Evolutionary conservation across 176 grass and related monocot species (phyloP), one percentile per base, ranked within the genome.

Genomic region (Tillandsia leiboldiana): DNA sequence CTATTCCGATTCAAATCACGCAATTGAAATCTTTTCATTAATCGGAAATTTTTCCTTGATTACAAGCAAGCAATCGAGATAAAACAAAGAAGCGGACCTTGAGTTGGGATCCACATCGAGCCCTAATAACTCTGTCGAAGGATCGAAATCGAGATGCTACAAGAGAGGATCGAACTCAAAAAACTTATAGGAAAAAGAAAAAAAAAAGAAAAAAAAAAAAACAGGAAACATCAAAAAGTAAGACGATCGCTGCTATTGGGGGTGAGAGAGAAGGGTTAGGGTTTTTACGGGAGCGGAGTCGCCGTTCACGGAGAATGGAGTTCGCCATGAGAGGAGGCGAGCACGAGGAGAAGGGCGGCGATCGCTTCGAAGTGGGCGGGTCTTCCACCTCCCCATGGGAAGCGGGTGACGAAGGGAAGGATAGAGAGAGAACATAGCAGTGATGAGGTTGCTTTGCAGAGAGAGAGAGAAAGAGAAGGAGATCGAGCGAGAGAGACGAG

Each of bases 91-190:
- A 48, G 26, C 76, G 12, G 68, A 91, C 88, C 63, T 87, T 58
- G 72, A 72, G 11, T 57, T 67, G 29, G 70, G 47, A 63, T 66
- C 69, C 33, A 81, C 49, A 51, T 88, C 84, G 53, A 82, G 72
- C 22, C 80, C 83, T 10, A 84, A 70, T 18, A 86, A 68, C 63
- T 96, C 78, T 8, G 69, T 58, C 50, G 80, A 83, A 18, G 83
- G 71, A 80, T 88, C 75, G 70, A 80, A 84, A 11, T 80, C 80
- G 65, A 80, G 49, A 85, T 96, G 85, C 79, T 24, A 48, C 12
- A 61, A n/a, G 77, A 74, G 53, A 78, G 18, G 72, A 78, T 23
- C 23, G 57, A 14, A 69, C 26, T 3, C 20, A 69, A 14, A 17
- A 28, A 14, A 66, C 20, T 3, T 12, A 61, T 13, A 17, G 23